phyloP scores from a whole-genome alignment of 2,329 filamentous ascomycete genomes.

The Colletotrichum viniferum region DNA sequence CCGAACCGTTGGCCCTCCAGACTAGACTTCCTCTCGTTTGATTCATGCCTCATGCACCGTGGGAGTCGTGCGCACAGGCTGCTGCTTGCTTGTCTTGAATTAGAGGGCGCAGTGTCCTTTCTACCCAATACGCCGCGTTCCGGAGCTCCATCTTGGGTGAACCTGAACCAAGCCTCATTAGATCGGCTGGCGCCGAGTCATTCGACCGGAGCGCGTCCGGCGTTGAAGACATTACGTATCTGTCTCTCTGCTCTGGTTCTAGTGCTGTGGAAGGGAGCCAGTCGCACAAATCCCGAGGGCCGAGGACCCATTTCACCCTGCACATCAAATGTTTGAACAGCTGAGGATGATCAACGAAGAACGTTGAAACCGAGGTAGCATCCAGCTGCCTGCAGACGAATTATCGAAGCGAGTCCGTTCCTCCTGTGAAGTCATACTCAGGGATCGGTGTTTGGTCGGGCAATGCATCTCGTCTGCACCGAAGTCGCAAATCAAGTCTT shows the following conservation, averaged over 20 bases:
- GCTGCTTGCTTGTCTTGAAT: neutral
- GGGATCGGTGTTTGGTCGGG: neutral
- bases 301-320: neutral
- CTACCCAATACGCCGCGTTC: neutral
- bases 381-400: neutral
- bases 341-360: neutral
- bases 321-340: neutral
- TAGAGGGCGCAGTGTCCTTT: neutral
- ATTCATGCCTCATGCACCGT: slow-evolving; percentile 16
- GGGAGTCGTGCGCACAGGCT: neutral
- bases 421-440: neutral
- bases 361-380: neutral
- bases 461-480: neutral
- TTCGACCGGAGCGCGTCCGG: slow-evolving; percentile 1
- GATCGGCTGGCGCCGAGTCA: slow-evolving; percentile 17
- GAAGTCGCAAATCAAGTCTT: neutral
- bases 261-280: neutral
- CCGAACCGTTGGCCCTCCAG: slow-evolving; percentile 12
- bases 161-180: neutral
- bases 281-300: neutral
- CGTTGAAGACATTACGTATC: slow-evolving; percentile 7
- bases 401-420: neutral
- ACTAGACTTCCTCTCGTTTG: neutral
- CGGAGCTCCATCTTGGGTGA: slow-evolving; percentile 7
- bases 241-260: neutral